Base-by-base conservation (phyloP, 2,329 filamentous ascomycete species). In the Monosporascus sp. region DNA sequence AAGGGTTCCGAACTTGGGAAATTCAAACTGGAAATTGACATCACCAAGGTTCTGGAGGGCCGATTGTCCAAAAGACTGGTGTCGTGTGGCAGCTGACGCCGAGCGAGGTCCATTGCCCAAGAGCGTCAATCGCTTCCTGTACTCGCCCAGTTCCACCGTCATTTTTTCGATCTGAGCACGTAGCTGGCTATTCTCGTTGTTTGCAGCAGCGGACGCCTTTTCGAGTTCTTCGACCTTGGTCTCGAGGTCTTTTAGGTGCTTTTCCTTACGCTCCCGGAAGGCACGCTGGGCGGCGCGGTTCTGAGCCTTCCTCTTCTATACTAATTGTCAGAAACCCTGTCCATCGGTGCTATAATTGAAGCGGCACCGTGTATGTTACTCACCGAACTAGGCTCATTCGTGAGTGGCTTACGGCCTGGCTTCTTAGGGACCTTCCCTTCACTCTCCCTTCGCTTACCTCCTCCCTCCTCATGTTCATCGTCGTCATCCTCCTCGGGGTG, bases 351-450 rank as follows among this genome's bases (percentile, higher is more conserved):
- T 50, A 60, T 54, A 60, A 58, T 49, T 35, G 31, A 14, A 35
- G 31, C 31, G 31, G 31, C 9, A 31, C 9, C 28, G 60, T 51
- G 40, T 22, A 52, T 45, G 56, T 48, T 48, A 84, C 92, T 77
- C 85, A 97, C 93, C 61, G 92, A 94, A 62, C 89, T 97, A 24
- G 94, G 94, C 72, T 97, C 94, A 22, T 90, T 95, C 48, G 91
- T 97, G 65, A 97, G 78, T 20, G 93, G 94, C 78, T 99, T 99
- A 58, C 94, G 85, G 49, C 94, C 94, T 5, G 94, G 93, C 75
- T 97, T 99, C 83, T 97, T 97, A 24, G 90, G 84, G 44, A 86
- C 79, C 73, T 94, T 96, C 45, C 92, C 90, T 52, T 91, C 86
- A 54, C 87, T 84, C 72, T 96, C 91, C 55, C 89, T 84, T 59